Base-by-base conservation (phyloP, 2,329 filamentous ascomycete genomes). In the Myriosclerotinia curreyana region DNA sequence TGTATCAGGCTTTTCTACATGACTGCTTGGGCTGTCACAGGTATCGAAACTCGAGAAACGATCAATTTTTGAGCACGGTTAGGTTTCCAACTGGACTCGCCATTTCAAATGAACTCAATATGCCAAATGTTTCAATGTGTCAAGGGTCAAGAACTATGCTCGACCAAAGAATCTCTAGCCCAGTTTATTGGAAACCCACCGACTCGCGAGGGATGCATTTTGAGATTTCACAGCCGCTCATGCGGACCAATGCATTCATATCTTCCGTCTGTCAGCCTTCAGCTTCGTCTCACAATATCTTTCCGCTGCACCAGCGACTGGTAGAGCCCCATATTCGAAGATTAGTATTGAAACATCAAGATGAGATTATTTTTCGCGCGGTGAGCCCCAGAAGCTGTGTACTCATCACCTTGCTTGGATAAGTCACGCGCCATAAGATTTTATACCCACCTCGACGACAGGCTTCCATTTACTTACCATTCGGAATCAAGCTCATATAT, bases 191-290 rank as follows among this genome's bases (percentile, higher is more conserved):
- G 17, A 52, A 52, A n/a, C 17, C 2, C n/a, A 40, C 17, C n/a
- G 22, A 54, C 1, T 38, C 7, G 34, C 14, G n/a, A 11, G 28
- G 20, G 12, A 34, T 58, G n/a, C 12, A 5, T 46, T 40, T n/a
- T 20, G 20, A 40, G 12, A 40, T 20, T 34, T 46, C 7, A 9
- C 11, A 46, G 25, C 40, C 7, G 42, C 28, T 17, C n/a, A 48
- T 46, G 17, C 28, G 40, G 54, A 25, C n/a, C 7, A 58, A 59
- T 36, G 55, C 28, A 36, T 59, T 48, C 40, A 25, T 48, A 36
- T 36, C 42, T 59, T 48, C 31, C 42, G 12, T 25, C 5, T 36
- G 48, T 7, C 42, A 48, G 28, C 28, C 42, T 22, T 20, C 9
- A n/a, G 12, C 4, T 15, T 28, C n/a, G 31, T 34, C 28, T 22